Percentiles rank a stretch among this genome's conserved stretches.
phyloP scores from a whole-genome alignment of 2,329 filamentous ascomycete genomes.

The Colletotrichum chlorophyti region DNA sequence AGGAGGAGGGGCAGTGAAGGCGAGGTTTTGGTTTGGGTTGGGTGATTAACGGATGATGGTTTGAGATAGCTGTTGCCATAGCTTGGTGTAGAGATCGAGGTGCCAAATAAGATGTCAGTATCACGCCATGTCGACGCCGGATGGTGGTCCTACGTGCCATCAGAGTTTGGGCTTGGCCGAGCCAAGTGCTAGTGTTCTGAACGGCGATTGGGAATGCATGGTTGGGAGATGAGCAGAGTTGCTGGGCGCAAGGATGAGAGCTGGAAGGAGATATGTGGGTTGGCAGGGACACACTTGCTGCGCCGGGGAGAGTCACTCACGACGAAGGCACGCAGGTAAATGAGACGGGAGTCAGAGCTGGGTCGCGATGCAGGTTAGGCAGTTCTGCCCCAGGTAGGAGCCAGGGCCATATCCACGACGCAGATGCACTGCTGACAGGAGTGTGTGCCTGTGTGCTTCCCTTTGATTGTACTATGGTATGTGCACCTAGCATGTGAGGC shows the following conservation, averaged over 20 bases:
- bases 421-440: constrained; percentile 17
- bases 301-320: not conserved
- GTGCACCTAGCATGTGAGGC: not conserved
- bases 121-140: constrained; percentile 20
- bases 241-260: constrained; percentile 1
- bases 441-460: constrained; percentile 1
- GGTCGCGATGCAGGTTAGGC: not conserved
- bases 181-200: constrained; percentile 9
- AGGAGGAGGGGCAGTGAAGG: not conserved
- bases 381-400: constrained; percentile 17
- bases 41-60: constrained; percentile 9
- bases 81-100: constrained; percentile 22
- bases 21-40: not conserved
- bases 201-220: constrained; percentile 16
- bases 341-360: constrained; percentile 20
- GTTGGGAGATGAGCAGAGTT: constrained; percentile 24
- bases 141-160: not conserved
- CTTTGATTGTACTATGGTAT: not conserved
- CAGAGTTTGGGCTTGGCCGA: constrained; percentile 17
- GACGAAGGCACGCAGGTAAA: not conserved
- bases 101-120: constrained; percentile 26
- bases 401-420: not conserved
- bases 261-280: constrained; percentile 18
- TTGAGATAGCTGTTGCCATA: constrained; percentile 26
- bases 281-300: constrained; percentile 3